Evolutionary conservation across 2,329 filamentous ascomycete genomes (phyloP), one percentile per base, ranked within the genome.

Genomic region (Berkeleyomyces rouxiae): DNA sequence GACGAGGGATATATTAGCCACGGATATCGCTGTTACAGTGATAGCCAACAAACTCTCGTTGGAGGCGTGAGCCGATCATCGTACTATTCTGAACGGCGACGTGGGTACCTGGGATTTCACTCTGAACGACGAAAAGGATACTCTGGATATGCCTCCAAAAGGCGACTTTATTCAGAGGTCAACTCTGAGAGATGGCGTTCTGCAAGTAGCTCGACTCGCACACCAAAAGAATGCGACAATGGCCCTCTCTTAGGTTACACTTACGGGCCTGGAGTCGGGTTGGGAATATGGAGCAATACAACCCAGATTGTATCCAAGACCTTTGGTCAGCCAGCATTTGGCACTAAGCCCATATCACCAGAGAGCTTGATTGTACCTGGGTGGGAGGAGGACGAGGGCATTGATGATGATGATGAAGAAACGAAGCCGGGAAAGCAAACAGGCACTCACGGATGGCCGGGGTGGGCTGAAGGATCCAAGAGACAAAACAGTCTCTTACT

Each of bases 361-460:
- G 61, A 42, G 42, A 33, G 55, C 55, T 36, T 63, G 9, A 59
- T 63, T 11, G 61, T 63, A 5, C 55, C 57, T n/a, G n/a, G 13
- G 36, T 59, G 44, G 57, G 55, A 63, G n/a, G 43, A 51, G 13
- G 58, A 61, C 16, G 46, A 51, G 13, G 61, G 57, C 9, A 59
- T 46, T 33, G 61, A 62, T 13, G 61, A 43, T 40, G 16, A 16
- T 1, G 31, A 53, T 11, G 46, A 42, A 43, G 31, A 7, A 43
- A 5, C 23, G n/a, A 46, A n/a, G n/a, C 11, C 31, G 39, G 31
- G 39, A 23, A 23, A 23, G 13, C 10, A 47, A 37, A 1, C 23
- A 55, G 31, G 49, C 16, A 13, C 49, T 33, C n/a, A 55, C 49
- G 37, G 33, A 55, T 37, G 37, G 49, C 13, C 49, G 37, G 36